These are phyloP conservation scores for Trypanosoma lewisi DNA, from an alignment of 208 protist species.

Conservation along the genomic window DNA sequence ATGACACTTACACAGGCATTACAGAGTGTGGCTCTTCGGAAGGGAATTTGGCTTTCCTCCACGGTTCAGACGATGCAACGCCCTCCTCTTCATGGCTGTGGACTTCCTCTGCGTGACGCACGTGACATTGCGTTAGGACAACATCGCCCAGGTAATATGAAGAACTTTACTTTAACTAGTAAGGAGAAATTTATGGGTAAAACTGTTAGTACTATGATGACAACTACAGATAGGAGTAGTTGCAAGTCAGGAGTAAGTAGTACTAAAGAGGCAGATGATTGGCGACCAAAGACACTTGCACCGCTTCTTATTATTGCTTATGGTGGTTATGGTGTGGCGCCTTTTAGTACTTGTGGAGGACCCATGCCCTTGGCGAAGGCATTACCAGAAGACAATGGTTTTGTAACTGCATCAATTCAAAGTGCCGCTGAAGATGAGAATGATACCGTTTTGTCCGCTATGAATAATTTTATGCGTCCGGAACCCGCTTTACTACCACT, in stretches of 20 bases:
- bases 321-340: conserved; percentile 47
- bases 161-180: background rate
- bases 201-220: background rate
- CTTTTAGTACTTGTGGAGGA: conserved; percentile 29
- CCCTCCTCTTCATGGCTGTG: conserved; percentile 27
- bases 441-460: conserved; percentile 6
- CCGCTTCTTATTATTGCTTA: conserved; percentile 36
- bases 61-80: conserved; percentile 23
- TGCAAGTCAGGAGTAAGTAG: background rate
- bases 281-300: conserved; percentile 28
- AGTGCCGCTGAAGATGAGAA: background rate
- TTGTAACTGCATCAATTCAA: background rate
- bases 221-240: background rate
- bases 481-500: conserved; percentile 40
- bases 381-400: background rate
- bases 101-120: conserved; percentile 22
- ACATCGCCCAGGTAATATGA: background rate
- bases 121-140: conserved; percentile 27
- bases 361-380: background rate
- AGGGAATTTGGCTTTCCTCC: conserved; percentile 27
- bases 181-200: background rate
- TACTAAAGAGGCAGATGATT: background rate
- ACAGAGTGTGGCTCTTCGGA: conserved; percentile 20
- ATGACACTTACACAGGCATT: conserved; percentile 18
- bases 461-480: conserved; percentile 32